Evolutionary conservation across 2,329 filamentous ascomycete genomes (phyloP), one percentile per base, ranked within the genome.

Genomic region (Huntiella moniliformis): DNA sequence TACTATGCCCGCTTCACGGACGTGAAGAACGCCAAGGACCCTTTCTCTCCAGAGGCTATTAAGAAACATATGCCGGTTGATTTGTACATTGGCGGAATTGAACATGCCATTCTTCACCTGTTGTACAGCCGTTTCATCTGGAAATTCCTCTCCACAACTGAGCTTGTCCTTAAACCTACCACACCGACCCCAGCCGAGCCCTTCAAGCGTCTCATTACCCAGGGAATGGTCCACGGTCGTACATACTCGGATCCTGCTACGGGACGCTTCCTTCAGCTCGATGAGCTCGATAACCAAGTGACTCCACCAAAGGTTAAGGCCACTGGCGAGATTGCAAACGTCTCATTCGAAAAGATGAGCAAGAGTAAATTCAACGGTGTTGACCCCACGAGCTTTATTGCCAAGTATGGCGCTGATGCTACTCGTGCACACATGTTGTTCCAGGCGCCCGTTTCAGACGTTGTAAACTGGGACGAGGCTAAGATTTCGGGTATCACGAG

Each of bases 341-440:
- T 85, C 13, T 77, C 74, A 1, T 93, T 73, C 54, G 85, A 93
- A 59, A 94, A 94, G 58, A 94, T 94, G 86, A 91, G 82, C 35
- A 94, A 94, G 63, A 92, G 83, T 55, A 94, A 94, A 60, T 70
- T 91, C 63, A 94, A 94, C 56, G 86, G 86, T 18, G 83, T 93
- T 5, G 84, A 93, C 56, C 86, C 86, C 0, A 76, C 73, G 0
- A 67, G 65, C 0, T 82, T 80, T 52, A 83, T 91, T 48, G 63
- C 68, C 5, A 75, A 73, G 53, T 79, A 91, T 54, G 86, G 86
- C 16, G 82, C 85, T 1, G 86, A 94, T 58, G 78, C 82, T 4
- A 86, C 82, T 2, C 70, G 86, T 47, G 84, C 84, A 3, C 86
- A 94, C 57, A 82, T 94, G 57, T 69, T 94, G 5, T 93, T 94